A percentile compares a stretch with the other conserved stretches of the same genome.
Conservation (phyloP, 1,139 yeast species). For the Saccharomyces hybrid region DNA sequence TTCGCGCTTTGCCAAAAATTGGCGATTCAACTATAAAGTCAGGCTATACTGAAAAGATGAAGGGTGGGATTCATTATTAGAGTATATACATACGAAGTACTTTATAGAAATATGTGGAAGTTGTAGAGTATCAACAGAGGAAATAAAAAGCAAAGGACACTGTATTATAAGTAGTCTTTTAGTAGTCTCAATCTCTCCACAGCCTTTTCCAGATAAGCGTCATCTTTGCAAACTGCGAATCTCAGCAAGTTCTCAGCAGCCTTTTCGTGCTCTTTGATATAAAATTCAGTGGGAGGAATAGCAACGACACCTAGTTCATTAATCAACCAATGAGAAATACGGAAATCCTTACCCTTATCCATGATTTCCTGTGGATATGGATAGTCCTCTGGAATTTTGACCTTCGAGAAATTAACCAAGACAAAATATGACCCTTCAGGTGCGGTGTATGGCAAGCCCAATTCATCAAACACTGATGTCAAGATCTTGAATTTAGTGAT, state of each 20-base stretch:
- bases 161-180: slow-evolving; percentile 47
- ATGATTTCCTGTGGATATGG: slow-evolving; percentile 63
- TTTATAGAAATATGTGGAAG: not conserved
- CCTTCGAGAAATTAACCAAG: slow-evolving; percentile 76
- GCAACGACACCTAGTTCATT: slow-evolving; percentile 91
- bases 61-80: not conserved
- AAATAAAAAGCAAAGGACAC: no score
- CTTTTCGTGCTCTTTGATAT: slow-evolving; percentile 59
- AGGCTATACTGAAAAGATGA: no score
- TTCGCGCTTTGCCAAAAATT: no score
- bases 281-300: slow-evolving; percentile 93
- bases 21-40: no score
- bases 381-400: slow-evolving; percentile 68
- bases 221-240: slow-evolving; percentile 95
- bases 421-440: slow-evolving; percentile 94
- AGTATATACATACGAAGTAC: not conserved
- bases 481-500: slow-evolving; percentile 62
- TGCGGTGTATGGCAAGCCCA: slow-evolving; percentile 77
- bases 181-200: slow-evolving; percentile 64
- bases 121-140: no score
- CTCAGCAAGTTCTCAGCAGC: slow-evolving; percentile 80
- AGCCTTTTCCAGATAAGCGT: slow-evolving; percentile 69
- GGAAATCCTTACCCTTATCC: slow-evolving; percentile 73
- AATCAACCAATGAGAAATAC: slow-evolving; percentile 85
- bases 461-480: slow-evolving; percentile 71